Base-by-base conservation (phyloP, 2,329 filamentous ascomycete genomes). In the Fusarium bactridioides region DNA sequence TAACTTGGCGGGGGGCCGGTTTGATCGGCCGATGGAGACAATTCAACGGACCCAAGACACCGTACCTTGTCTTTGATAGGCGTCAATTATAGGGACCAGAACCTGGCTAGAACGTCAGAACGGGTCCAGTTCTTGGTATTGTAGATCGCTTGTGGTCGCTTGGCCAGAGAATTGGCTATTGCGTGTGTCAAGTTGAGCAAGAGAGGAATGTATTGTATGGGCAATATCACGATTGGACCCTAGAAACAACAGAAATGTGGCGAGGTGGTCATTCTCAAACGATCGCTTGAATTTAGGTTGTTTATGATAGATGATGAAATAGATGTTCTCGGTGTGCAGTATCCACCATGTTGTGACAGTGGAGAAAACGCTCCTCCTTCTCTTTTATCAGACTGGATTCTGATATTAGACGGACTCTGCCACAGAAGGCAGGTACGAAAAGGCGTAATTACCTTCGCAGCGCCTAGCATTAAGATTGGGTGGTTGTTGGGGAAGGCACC, bases 11-110 rank as follows among this genome's bases (percentile, higher is more conserved):
- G 66, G 67, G 72, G 71, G 43, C 53, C 60, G 62, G 72, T 74
- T 76, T 74, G 74, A 77, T 77, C 75, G 75, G 64, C 72, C 72
- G 62, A 76, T 61, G 65, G 66, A 69, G 55, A 69, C 62, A 51
- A 56, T 48, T 53, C 53, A 44, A 43, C 61, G 55, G 19, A 54
- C 33, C 33, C 50, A 54, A 40, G 33, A 40, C 33, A 33, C 23
- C 18, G 54, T 25, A 62, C 56, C 23, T 40, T 37, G 50, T 48
- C 65, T 50, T 40, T 48, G 41, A 50, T 50, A 37, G 54, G 54
- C 15, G 41, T 57, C 31, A 33, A 33, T 16, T 57, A 37, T 29
- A 67, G 56, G 25, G 29, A 48, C 37, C 64, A 68, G 64, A 69
- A 64, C 41, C 64, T 56, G 64, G 50, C 65, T 68, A 68, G 50